Conservation (phyloP, 495 filamentous ascomycete genomes). For the Aspergillus hancockii region DNA sequence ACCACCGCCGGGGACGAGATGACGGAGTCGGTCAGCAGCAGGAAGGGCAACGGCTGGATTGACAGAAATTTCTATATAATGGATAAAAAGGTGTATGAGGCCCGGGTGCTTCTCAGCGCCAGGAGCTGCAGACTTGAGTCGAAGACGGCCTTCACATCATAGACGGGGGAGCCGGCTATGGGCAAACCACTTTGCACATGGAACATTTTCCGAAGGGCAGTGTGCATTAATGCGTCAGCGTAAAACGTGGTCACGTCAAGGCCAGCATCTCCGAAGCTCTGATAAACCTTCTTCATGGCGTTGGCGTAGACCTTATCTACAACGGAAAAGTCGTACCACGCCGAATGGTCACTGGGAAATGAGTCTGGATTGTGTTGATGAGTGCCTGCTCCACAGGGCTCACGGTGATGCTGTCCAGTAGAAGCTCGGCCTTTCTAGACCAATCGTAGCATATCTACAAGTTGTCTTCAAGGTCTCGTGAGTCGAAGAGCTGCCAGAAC, state of each 20-base stretch:
- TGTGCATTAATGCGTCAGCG: conserved; percentile 65
- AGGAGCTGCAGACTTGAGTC: conserved; percentile 46
- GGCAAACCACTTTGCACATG: conserved; percentile 58
- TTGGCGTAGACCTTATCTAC: conserved; percentile 55
- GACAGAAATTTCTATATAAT: conserved; percentile 68
- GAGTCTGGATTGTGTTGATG: conserved; percentile 50
- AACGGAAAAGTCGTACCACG: conserved; percentile 35
- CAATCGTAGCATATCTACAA: conserved; percentile 42
- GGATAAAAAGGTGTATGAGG: conserved; percentile 65
- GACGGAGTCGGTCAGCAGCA: conserved; percentile 57
- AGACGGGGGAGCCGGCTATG: conserved; percentile 44
- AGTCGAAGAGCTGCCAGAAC: conserved; percentile 62
- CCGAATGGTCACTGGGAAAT: conserved; percentile 44
- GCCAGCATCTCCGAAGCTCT: conserved; percentile 41
- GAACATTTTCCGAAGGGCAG: conserved; percentile 64
- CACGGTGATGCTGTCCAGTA: conserved; percentile 17
- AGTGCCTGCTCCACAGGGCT: conserved; percentile 52
- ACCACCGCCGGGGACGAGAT: conserved; percentile 58
- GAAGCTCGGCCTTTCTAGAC: conserved; percentile 31
- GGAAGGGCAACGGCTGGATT: conserved; percentile 55
- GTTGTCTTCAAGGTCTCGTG: conserved; percentile 42
- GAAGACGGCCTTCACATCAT: conserved; percentile 54
- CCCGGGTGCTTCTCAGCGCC: conserved; percentile 52
- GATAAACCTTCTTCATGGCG: conserved; percentile 58
- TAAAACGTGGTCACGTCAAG: conserved; percentile 59